phyloP scores from a whole-genome alignment of 1,139 yeast genomes.

The Saccharomycopsis phalli region DNA sequence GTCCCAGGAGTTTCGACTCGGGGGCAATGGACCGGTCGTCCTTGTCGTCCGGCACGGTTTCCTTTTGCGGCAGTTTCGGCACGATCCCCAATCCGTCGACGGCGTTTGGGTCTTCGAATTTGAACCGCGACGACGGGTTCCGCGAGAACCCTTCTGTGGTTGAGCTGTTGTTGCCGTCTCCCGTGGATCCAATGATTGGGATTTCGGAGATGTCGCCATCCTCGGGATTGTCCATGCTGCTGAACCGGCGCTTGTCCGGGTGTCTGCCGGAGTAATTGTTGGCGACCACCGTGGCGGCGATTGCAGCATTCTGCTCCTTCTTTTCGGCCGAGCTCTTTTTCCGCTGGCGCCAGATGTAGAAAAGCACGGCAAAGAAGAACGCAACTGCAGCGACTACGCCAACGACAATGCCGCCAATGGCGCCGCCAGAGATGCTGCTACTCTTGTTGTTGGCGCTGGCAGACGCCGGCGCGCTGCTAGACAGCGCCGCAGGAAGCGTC shows the following conservation, averaged over 20 bases:
- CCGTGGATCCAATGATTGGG: slow-evolving; percentile 19
- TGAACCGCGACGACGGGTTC: slow-evolving; percentile 18
- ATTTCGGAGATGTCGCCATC: slow-evolving; percentile 9
- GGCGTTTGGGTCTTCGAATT: slow-evolving; percentile 1
- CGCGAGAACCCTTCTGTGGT: slow-evolving; percentile 14
- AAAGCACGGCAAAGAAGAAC: slow-evolving; percentile 31
- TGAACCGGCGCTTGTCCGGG: slow-evolving; percentile 16
- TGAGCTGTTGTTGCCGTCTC: slow-evolving; percentile 17
- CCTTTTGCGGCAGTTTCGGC: not conserved
- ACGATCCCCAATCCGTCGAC: slow-evolving; percentile 2
- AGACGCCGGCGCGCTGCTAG: slow-evolving; percentile 6
- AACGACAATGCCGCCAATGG: slow-evolving; percentile 65
- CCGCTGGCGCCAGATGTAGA: slow-evolving; percentile 37
- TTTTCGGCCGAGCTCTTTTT: slow-evolving; percentile 24
- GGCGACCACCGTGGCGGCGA: slow-evolving; percentile 21
- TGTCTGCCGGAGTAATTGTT: slow-evolving; percentile 18
- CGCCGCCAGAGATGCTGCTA: slow-evolving; percentile 36
- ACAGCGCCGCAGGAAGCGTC: slow-evolving; percentile 10
- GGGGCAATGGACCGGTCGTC: too few relatives aligned
- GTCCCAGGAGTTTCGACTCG: not conserved
- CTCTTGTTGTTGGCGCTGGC: not conserved
- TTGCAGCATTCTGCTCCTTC: slow-evolving; percentile 21
- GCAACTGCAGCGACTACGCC: slow-evolving; percentile 51
- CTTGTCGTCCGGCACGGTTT: too few relatives aligned
- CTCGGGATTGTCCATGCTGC: slow-evolving; percentile 9